phyloP scores from a whole-genome alignment of 2,329 filamentous ascomycete species.

The Chaetomiaceae sp. region DNA sequence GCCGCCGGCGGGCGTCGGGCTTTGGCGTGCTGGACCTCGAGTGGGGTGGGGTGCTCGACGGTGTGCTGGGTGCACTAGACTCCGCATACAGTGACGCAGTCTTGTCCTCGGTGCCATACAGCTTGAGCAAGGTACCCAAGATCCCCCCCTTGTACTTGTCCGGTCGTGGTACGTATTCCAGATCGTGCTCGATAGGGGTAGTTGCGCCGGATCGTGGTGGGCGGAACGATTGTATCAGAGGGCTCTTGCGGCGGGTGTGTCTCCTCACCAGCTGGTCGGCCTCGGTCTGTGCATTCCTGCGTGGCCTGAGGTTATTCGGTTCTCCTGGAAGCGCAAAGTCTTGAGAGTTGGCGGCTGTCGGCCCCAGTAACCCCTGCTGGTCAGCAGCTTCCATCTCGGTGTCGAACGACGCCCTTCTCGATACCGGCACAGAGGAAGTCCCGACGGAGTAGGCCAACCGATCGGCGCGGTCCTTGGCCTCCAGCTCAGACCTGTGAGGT shows the following conservation, averaged over 20 bases:
- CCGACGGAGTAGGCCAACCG: constrained; percentile 32
- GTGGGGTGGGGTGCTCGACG: constrained; percentile 36
- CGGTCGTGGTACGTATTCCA: constrained; percentile 61
- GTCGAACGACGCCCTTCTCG: constrained; percentile 28
- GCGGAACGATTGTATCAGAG: constrained; percentile 29
- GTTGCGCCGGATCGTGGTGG: constrained; percentile 36
- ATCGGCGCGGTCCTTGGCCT: constrained; percentile 33
- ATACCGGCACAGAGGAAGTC: constrained; percentile 28
- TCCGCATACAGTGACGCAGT: constrained; percentile 25
- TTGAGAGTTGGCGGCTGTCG: constrained; percentile 3
- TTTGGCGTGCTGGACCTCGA: constrained; percentile 34
- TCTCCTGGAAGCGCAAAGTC: constrained; percentile 8
- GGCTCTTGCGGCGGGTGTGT: constrained; percentile 21
- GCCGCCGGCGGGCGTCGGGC: constrained; percentile 34
- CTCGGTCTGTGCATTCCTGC: constrained; percentile 18
- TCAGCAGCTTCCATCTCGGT: constrained; percentile 15
- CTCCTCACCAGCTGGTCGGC: constrained; percentile 23
- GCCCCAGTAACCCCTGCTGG: constrained; percentile 6
- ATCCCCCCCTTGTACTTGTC: constrained; percentile 68
- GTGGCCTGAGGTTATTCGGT: constrained; percentile 8
- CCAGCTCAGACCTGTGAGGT: constrained; percentile 30
- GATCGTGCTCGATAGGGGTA: constrained; percentile 51
- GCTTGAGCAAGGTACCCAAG: constrained; percentile 65
- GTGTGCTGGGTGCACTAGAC: constrained; percentile 40
- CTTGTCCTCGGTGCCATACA: constrained; percentile 52